Percentiles rank a stretch among this genome's conserved stretches.
phyloP scores from a whole-genome alignment of 176 grass and related monocot species.

The Avena eriantha region DNA sequence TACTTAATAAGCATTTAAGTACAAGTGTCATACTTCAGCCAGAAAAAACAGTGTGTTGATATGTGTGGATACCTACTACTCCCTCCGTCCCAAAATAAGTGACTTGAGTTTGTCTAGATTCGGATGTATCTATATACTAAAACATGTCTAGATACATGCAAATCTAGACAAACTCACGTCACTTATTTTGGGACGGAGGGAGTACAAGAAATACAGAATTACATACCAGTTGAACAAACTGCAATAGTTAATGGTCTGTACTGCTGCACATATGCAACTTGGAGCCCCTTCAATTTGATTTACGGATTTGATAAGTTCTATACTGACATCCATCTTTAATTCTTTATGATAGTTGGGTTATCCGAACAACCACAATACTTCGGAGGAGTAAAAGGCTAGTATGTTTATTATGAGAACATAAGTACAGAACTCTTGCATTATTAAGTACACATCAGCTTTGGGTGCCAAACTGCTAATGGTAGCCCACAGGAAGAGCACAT shows the following conservation, averaged over 20 bases:
- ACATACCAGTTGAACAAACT: slow-evolving; percentile 27
- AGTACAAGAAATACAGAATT: slow-evolving; percentile 21
- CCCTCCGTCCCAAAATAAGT: too few relatives aligned
- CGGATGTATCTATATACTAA: too few relatives aligned
- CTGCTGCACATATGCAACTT: slow-evolving; percentile 26
- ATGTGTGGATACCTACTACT: slow-evolving; percentile 21
- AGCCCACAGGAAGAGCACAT: slow-evolving; percentile 7
- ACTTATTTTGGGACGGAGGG: too few relatives aligned
- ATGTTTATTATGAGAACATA: slow-evolving; percentile 11
- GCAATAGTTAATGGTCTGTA: not conserved
- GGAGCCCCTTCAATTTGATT: slow-evolving; percentile 16
- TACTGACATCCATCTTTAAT: not conserved
- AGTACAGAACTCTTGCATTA: not conserved
- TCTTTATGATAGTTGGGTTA: not conserved
- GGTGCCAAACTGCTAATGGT: not conserved
- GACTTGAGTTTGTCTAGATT: too few relatives aligned
- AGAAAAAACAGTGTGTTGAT: slow-evolving; percentile 10
- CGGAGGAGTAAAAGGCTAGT: not conserved
- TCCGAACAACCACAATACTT: not conserved
- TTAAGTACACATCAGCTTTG: slow-evolving; percentile 14
- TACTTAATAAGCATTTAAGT: slow-evolving; percentile 15
- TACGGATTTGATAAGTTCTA: not conserved
- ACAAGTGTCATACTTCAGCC: not conserved
- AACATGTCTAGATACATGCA: too few relatives aligned
- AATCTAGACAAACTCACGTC: too few relatives aligned